phyloP scores from a whole-genome alignment of 371 early-diverging fungal genomes.

The Batkoa obscura region DNA sequence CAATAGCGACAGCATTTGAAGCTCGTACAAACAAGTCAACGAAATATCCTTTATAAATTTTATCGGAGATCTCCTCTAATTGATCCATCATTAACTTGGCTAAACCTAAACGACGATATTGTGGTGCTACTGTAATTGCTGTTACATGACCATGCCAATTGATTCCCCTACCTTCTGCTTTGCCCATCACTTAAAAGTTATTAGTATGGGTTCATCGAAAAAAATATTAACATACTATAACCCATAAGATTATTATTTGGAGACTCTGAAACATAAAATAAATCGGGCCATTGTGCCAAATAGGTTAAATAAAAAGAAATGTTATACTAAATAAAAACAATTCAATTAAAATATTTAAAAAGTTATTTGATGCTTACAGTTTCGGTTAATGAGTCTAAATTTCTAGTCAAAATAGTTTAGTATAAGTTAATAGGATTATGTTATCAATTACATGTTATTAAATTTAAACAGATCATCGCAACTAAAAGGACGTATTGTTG shows the following conservation, averaged over 20 bases:
- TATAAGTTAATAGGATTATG: background rate
- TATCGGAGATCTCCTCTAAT: conserved; percentile 76
- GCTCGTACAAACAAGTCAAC: conserved; percentile 94
- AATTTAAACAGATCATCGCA: conserved; percentile 77
- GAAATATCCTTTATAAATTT: conserved; percentile 77
- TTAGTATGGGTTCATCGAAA: too few species aligned
- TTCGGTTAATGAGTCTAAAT: conserved; percentile 72
- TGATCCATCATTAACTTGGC: conserved; percentile 81
- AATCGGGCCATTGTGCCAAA: conserved; percentile 86
- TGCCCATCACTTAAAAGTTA: too few species aligned
- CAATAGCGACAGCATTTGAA: conserved; percentile 88
- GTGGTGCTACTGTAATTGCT: conserved; percentile 93
- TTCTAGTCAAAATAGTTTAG: conserved; percentile 20
- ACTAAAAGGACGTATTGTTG: too few species aligned
- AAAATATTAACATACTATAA: conserved; percentile 89
- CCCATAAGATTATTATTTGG: conserved; percentile 60
- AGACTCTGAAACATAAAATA: conserved; percentile 66
- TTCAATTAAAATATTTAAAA: background rate
- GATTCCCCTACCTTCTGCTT: conserved; percentile 76
- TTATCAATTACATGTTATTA: conserved; percentile 53
- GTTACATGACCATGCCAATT: conserved; percentile 98
- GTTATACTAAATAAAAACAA: conserved; percentile 45
- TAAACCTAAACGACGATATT: conserved; percentile 79
- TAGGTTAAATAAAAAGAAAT: conserved; percentile 85
- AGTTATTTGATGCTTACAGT: conserved; percentile 49